phyloP scores from a whole-genome alignment of 164 flowering plant genomes.

The Magnolia sinica region DNA sequence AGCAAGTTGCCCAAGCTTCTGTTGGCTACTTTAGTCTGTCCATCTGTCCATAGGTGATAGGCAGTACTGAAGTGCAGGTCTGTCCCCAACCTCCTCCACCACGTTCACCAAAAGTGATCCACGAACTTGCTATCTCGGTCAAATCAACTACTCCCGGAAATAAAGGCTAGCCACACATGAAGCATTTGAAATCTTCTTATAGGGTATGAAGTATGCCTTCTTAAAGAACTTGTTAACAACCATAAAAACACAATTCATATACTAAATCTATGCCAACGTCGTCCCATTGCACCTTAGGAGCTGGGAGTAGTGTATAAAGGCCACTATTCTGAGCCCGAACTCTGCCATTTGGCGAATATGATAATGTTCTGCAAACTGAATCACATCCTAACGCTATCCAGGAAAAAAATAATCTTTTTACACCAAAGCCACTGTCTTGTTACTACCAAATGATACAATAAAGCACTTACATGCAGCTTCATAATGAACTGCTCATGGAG shows the following conservation, averaged over 20 bases:
- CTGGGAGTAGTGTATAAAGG: not conserved
- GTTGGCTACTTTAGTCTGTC: not conserved
- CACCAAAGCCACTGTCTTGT: not conserved
- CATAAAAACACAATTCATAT: not conserved
- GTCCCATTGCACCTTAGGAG: not conserved
- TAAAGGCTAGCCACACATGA: not conserved
- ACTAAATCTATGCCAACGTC: not conserved
- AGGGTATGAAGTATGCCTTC: not conserved
- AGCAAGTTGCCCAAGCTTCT: not conserved
- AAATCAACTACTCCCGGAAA: not conserved
- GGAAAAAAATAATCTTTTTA: not conserved
- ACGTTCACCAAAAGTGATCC: not conserved
- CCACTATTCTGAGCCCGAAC: not conserved
- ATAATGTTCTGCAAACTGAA: not conserved
- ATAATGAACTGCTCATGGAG: not conserved
- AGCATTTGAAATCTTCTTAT: not conserved
- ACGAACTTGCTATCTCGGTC: not conserved
- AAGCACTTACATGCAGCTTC: not conserved
- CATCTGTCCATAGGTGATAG: not conserved
- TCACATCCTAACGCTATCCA: not conserved
- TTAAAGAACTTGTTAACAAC: not conserved
- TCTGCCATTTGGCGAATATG: not conserved
- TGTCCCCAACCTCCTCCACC: not conserved
- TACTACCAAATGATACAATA: not conserved
- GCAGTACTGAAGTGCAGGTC: not conserved